Evolutionary conservation across 2,329 filamentous ascomycete genomes (phyloP).

Genomic region (Cladosporium oxysporum): DNA sequence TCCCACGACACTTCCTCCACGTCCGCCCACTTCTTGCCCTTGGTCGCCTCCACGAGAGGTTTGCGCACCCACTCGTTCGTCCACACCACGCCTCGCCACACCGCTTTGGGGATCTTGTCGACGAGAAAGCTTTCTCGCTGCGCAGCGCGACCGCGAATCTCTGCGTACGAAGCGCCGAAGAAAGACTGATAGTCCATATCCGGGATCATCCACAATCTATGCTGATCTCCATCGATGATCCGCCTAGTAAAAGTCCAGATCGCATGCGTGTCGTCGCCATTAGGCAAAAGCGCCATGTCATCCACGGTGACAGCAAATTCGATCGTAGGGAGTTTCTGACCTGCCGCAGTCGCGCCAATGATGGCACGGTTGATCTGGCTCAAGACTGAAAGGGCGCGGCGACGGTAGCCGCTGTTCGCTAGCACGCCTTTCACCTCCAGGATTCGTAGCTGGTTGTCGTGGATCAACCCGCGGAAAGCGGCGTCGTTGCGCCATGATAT

Average conservation of each 20-base stretch:
- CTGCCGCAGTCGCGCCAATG: constrained; percentile 39
- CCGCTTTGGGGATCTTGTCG: constrained; percentile 33
- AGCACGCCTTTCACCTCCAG: constrained; percentile 28
- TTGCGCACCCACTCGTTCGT: constrained; percentile 33
- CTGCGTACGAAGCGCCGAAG: constrained; percentile 25
- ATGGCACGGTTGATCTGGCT: constrained; percentile 51
- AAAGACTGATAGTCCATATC: constrained; percentile 55
- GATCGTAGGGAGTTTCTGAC: constrained; percentile 45
- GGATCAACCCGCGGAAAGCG: constrained; percentile 31
- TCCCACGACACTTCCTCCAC: constrained; percentile 34
- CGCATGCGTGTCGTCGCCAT: constrained; percentile 23
- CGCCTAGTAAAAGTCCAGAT: constrained; percentile 28
- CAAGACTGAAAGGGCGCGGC: constrained; percentile 41
- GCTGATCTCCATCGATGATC: constrained; percentile 35
- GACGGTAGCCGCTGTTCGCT: constrained; percentile 29
- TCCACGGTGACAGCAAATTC: constrained; percentile 52
- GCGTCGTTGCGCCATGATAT: constrained; percentile 28
- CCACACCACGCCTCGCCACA: constrained; percentile 36
- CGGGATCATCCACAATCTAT: constrained; percentile 52
- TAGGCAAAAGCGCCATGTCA: constrained; percentile 37
- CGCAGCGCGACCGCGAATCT: constrained; percentile 25
- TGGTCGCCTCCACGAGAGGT: constrained; percentile 33
- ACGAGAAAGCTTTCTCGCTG: constrained; percentile 27
- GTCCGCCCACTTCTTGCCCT: constrained; percentile 40
- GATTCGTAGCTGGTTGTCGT: constrained; percentile 36